These are phyloP conservation scores for Tulasnella sp. DNA, from an alignment of 768 basidiomycete species.

Conservation along the genomic window DNA sequence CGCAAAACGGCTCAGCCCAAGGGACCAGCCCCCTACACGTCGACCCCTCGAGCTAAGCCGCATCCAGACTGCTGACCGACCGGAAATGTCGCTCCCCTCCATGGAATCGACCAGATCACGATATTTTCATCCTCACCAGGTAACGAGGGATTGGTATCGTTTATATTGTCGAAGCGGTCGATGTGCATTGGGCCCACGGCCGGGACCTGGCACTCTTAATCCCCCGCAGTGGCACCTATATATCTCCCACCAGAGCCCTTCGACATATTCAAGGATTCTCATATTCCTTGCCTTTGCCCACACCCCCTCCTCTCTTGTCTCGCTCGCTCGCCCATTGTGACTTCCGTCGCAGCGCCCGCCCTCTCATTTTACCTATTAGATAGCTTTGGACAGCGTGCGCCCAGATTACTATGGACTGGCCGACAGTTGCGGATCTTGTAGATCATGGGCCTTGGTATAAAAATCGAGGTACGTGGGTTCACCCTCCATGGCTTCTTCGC, in stretches of 20 bases:
- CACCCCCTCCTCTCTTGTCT: neutral
- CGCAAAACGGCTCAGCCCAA: no score
- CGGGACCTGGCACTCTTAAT: neutral
- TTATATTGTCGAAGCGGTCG: no score
- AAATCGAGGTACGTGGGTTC: conserved; percentile 12
- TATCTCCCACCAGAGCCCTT: neutral
- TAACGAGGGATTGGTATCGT: no score
- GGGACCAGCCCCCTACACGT: no score
- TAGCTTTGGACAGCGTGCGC: no score
- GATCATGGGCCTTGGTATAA: conserved; percentile 15
- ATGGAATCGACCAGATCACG: no score
- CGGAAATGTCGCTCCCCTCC: no score
- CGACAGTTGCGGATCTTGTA: conserved; percentile 15
- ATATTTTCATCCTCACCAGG: no score
- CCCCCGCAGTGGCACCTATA: conserved; percentile 6
- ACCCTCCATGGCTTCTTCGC: no score
- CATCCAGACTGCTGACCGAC: no score
- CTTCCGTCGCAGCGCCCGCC: neutral
- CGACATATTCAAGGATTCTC: neutral
- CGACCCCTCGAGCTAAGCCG: no score
- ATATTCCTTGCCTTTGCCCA: neutral
- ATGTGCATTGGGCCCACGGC: no score
- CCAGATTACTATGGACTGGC: conserved; percentile 10
- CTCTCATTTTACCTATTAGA: neutral
- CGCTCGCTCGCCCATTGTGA: neutral